phyloP scores from a whole-genome alignment of 768 basidiomycete species.

The Dendrothele bispora region DNA sequence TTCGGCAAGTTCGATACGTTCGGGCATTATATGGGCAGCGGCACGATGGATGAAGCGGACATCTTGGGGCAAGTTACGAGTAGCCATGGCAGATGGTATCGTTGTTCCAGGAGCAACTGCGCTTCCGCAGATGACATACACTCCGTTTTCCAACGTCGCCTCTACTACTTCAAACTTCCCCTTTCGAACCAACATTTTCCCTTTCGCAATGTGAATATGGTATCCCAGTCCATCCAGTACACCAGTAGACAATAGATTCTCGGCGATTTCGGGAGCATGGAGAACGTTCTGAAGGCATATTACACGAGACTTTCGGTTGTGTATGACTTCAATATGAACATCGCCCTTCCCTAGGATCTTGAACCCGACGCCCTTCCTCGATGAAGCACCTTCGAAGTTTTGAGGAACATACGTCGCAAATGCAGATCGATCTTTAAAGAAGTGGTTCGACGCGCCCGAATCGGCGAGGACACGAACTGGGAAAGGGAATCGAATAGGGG shows the following conservation, averaged over 20 bases:
- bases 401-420: conserved; percentile 6
- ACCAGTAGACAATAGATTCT: conserved; percentile 13
- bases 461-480: conserved; percentile 6
- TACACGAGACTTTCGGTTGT: background rate
- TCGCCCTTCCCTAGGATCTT: conserved; percentile 7
- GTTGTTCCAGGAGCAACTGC: background rate
- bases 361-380: conserved; percentile 2
- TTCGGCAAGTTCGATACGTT: background rate
- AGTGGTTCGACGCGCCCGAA: conserved; percentile 12
- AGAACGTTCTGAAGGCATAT: conserved; percentile 10
- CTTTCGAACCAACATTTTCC: background rate
- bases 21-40: conserved; percentile 3
- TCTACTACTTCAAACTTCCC: background rate
- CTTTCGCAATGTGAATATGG: background rate
- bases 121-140: background rate
- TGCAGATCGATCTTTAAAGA: background rate
- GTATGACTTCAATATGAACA: background rate
- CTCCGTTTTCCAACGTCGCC: background rate
- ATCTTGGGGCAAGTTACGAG: background rate
- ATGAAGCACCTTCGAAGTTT: background rate
- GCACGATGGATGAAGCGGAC: conserved; percentile 1
- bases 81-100: background rate
- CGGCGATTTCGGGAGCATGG: conserved; percentile 10
- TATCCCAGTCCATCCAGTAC: conserved; percentile 4
- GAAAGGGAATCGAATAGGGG: too few relatives aligned